These are phyloP conservation scores for Starmera dryadoides DNA, from an alignment of 805 yeast species.

Conservation along the genomic window DNA sequence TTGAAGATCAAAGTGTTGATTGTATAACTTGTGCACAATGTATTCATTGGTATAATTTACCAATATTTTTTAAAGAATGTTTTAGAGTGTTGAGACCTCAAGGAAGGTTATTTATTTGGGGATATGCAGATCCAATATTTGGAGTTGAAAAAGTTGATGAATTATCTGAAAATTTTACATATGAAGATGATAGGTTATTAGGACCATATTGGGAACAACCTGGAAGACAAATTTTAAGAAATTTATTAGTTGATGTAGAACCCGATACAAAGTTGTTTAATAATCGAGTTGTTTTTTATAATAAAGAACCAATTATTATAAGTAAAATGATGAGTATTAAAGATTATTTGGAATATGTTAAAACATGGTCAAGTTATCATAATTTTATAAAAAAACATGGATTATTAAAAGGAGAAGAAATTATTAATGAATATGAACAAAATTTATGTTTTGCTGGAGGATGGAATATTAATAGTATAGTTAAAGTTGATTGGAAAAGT, in stretches of 20 bases:
- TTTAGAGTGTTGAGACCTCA: conserved; percentile 42
- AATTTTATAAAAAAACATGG: background rate
- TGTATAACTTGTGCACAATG: conserved; percentile 77
- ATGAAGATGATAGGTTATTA: conserved; percentile 36
- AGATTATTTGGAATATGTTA: background rate
- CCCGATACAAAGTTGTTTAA: conserved; percentile 35
- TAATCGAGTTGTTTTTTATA: background rate
- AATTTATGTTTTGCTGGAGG: too few relatives aligned
- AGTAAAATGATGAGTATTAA: background rate
- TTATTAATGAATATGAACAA: too few relatives aligned
- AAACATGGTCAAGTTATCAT: background rate
- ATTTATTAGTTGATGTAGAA: conserved; percentile 33
- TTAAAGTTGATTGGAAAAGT: too few relatives aligned
- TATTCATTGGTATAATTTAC: conserved; percentile 76
- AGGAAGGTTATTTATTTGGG: conserved; percentile 75
- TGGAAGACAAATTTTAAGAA: conserved; percentile 53
- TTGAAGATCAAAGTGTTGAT: conserved; percentile 40
- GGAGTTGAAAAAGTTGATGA: conserved; percentile 48
- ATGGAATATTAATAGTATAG: too few relatives aligned
- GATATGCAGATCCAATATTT: conserved; percentile 67
- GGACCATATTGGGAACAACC: conserved; percentile 86
- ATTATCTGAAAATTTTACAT: conserved; percentile 43
- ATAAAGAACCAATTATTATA: background rate
- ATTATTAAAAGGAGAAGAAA: too few relatives aligned
- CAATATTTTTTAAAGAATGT: conserved; percentile 42